phyloP scores from a whole-genome alignment of 1,284 basidiomycete genomes.

The Grifola frondosa region DNA sequence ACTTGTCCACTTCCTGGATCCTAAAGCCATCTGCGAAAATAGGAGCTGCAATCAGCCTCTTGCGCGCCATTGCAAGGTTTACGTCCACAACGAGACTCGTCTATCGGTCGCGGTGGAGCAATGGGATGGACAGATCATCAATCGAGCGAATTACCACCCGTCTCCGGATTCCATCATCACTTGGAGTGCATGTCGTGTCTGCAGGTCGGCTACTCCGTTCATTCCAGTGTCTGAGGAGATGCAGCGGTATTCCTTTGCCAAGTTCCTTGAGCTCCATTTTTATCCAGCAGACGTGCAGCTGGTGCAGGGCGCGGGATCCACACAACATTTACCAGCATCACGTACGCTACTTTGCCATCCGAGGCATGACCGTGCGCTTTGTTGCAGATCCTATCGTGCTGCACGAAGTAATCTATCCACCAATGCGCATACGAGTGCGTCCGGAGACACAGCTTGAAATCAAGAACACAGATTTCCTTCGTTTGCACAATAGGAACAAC shows the following conservation, averaged over 20 bases:
- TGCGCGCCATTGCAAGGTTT: slow-evolving; percentile 85
- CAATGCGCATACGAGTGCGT: slow-evolving; percentile 79
- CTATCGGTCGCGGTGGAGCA: slow-evolving; percentile 86
- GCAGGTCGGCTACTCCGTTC: slow-evolving; percentile 82
- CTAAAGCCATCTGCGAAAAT: slow-evolving; percentile 75
- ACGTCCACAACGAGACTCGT: slow-evolving; percentile 85
- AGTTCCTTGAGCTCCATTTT: slow-evolving; percentile 90
- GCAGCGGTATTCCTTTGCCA: slow-evolving; percentile 91
- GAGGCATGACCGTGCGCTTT: slow-evolving; percentile 87
- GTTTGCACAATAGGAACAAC: slow-evolving; percentile 72
- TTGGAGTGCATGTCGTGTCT: slow-evolving; percentile 89
- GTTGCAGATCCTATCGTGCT: slow-evolving; percentile 83
- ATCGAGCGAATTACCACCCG: slow-evolving; percentile 48
- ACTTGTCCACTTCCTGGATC: slow-evolving; percentile 65
- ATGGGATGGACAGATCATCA: slow-evolving; percentile 77
- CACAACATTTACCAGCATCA: slow-evolving; percentile 97
- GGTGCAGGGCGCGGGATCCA: slow-evolving; percentile 74
- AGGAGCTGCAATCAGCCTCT: slow-evolving; percentile 84
- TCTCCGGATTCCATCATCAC: slow-evolving; percentile 81
- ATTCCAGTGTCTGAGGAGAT: slow-evolving; percentile 92
- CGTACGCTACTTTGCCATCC: slow-evolving; percentile 87
- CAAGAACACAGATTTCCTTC: slow-evolving; percentile 88
- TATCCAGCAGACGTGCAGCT: slow-evolving; percentile 84
- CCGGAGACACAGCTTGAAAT: slow-evolving; percentile 85
- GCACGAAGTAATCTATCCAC: slow-evolving; percentile 90